These are phyloP conservation scores for Papilionanthe hybrid DNA, from an alignment of 116 monocot species.

Conservation along the genomic window DNA sequence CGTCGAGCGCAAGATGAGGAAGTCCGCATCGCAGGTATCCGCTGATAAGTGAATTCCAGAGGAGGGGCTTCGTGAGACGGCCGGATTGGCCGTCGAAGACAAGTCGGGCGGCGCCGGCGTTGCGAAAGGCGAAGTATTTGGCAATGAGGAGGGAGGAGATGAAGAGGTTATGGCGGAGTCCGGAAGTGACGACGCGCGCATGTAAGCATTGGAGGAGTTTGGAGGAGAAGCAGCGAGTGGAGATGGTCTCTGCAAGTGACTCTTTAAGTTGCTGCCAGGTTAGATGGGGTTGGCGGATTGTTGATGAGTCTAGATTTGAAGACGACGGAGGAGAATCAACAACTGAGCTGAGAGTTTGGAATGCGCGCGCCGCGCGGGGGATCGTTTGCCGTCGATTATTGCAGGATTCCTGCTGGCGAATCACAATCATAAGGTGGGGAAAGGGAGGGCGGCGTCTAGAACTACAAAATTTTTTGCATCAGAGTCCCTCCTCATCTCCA, in stretches of 20 bases:
- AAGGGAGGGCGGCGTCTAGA: no score
- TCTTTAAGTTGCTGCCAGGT: conserved; percentile 62
- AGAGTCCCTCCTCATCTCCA: no score
- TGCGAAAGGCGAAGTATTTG: conserved; percentile 44
- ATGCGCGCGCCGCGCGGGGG: no score
- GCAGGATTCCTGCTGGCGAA: no score
- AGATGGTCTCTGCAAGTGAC: conserved; percentile 37
- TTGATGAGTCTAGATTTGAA: no score
- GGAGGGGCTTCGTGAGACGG: conserved; percentile 37
- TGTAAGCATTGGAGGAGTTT: conserved; percentile 34
- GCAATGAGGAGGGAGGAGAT: conserved; percentile 43
- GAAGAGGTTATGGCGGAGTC: conserved; percentile 50
- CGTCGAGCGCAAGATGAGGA: conserved; percentile 26
- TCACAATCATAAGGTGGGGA: no score
- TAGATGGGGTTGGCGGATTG: neutral
- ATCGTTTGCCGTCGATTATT: no score
- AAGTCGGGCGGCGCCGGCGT: conserved; percentile 17
- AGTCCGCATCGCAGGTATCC: conserved; percentile 34
- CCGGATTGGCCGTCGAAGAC: conserved; percentile 27
- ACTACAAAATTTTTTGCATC: no score
- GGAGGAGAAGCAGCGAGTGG: conserved; percentile 12
- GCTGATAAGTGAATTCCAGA: conserved; percentile 64
- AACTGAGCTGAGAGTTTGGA: no score
- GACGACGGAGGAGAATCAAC: neutral
- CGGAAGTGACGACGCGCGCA: conserved; percentile 31